Conservation (phyloP, 2,329 filamentous ascomycete species). For the Zasmidium angulare region DNA sequence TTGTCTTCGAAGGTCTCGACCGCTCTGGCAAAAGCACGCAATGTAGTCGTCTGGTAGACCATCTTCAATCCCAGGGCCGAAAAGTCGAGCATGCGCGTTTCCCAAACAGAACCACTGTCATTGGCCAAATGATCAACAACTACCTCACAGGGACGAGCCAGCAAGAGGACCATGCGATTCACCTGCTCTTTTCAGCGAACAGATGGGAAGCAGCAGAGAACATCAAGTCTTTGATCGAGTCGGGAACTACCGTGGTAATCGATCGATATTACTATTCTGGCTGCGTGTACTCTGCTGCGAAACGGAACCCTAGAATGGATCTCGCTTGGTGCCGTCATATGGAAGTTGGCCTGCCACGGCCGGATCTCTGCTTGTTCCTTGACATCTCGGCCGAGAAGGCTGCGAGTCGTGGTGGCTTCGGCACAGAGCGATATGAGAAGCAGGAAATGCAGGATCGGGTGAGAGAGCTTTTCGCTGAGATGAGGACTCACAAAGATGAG, state of each 20-base stretch:
- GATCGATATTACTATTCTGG: slow-evolving; percentile 96
- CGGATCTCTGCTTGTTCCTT: slow-evolving; percentile 85
- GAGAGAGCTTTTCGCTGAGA: slow-evolving; percentile 65
- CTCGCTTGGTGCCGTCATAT: slow-evolving; percentile 80
- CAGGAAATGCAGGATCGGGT: slow-evolving; percentile 79
- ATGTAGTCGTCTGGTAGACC: slow-evolving; percentile 65
- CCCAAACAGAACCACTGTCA: slow-evolving; percentile 78
- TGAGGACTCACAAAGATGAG: slow-evolving; percentile 47
- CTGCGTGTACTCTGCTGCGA: slow-evolving; percentile 89
- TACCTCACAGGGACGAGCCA: slow-evolving; percentile 73
- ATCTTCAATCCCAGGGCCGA: slow-evolving; percentile 52
- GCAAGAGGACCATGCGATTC: slow-evolving; percentile 84
- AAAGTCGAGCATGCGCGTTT: slow-evolving; percentile 63
- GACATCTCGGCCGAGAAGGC: slow-evolving; percentile 75
- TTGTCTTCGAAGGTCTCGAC: slow-evolving; percentile 86
- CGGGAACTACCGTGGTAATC: slow-evolving; percentile 74
- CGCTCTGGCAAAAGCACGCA: slow-evolving; percentile 91
- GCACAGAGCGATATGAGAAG: slow-evolving; percentile 84
- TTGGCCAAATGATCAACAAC: slow-evolving; percentile 80
- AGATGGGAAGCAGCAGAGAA: slow-evolving; percentile 69
- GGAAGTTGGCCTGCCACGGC: slow-evolving; percentile 81
- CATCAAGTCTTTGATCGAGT: slow-evolving; percentile 50
- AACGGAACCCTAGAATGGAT: slow-evolving; percentile 67
- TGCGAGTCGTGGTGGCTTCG: slow-evolving; percentile 77
- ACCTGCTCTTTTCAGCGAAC: slow-evolving; percentile 87